Evolutionary conservation across 164 flowering plant genomes (phyloP).

Genomic region (Buxus sempervirens): DNA sequence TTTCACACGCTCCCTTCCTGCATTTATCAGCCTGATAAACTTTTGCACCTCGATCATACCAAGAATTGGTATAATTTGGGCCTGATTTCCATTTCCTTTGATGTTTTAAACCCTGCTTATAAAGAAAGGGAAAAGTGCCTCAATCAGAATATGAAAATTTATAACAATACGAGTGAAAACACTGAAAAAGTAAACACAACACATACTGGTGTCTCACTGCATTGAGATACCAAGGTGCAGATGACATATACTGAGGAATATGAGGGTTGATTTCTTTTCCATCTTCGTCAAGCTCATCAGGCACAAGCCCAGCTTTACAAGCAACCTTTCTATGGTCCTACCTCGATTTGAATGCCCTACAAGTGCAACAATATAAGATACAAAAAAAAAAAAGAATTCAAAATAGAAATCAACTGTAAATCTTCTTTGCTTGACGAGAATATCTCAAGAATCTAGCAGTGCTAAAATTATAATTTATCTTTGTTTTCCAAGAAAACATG

Average conservation of each 20-base stretch:
- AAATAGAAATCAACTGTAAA: background rate
- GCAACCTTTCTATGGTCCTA: conserved; percentile 77
- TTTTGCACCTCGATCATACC: conserved; percentile 69
- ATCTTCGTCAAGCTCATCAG: conserved; percentile 75
- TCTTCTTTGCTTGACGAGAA: background rate
- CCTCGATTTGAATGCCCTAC: conserved; percentile 72
- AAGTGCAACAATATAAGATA: conserved; percentile 3
- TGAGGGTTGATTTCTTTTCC: conserved; percentile 76
- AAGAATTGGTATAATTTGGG: conserved; percentile 55
- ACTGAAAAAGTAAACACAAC: background rate
- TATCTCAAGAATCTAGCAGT: background rate
- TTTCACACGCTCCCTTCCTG: conserved; percentile 68
- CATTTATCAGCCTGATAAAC: conserved; percentile 55
- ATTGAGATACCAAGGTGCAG: conserved; percentile 73
- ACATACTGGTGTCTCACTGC: conserved; percentile 60
- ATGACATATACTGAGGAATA: conserved; percentile 77
- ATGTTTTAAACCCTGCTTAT: conserved; percentile 54
- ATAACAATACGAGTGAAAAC: background rate
- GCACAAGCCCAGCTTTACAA: conserved; percentile 72
- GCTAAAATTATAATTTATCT: too few relatives aligned
- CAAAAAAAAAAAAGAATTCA: background rate
- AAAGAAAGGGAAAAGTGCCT: background rate
- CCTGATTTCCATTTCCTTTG: conserved; percentile 75
- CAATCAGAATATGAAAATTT: background rate
- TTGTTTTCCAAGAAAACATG: too few relatives aligned